Evolutionary conservation across 805 yeast genomes (phyloP).

Genomic region (Blastobotrys attinorum): DNA sequence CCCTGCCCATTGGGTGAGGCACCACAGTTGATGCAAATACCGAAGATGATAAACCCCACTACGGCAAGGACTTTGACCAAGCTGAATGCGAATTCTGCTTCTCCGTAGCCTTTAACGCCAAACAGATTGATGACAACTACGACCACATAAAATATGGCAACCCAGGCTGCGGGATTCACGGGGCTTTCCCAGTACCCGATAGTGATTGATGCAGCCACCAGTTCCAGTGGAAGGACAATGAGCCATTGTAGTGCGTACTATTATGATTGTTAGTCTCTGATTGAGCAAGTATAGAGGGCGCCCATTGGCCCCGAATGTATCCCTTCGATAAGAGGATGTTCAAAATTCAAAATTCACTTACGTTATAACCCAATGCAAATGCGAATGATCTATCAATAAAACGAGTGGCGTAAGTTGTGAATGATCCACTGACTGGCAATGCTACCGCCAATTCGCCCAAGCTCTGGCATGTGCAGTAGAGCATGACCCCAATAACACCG

Average conservation of each 20-base stretch:
- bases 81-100: slow-evolving; percentile 54
- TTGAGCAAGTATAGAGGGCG: too few relatives aligned
- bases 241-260: slow-evolving; percentile 54
- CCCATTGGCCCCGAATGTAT: too few relatives aligned
- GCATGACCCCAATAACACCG: slow-evolving; percentile 51
- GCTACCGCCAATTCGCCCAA: slow-evolving; percentile 62
- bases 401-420: slow-evolving; percentile 47
- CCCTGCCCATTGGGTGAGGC: slow-evolving; percentile 45
- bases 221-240: slow-evolving; percentile 53
- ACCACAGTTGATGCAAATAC: slow-evolving; percentile 40
- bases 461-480: slow-evolving; percentile 51
- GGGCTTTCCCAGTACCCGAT: slow-evolving; percentile 43
- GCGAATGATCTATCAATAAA: slow-evolving; percentile 56
- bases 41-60: slow-evolving; percentile 51
- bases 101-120: slow-evolving; percentile 55
- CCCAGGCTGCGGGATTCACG: slow-evolving; percentile 48
- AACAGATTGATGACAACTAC: slow-evolving; percentile 43
- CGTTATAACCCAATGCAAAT: slow-evolving; percentile 60
- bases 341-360: too few relatives aligned
- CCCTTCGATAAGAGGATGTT: too few relatives aligned
- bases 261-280: too few relatives aligned
- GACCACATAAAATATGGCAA: slow-evolving; percentile 44
- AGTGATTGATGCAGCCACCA: slow-evolving; percentile 51
- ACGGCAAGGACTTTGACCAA: slow-evolving; percentile 49
- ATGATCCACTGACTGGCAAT: slow-evolving; percentile 49